These are phyloP conservation scores for Gastrolobium villosum DNA, from an alignment of 306 rosid genomes.

Conservation along the genomic window DNA sequence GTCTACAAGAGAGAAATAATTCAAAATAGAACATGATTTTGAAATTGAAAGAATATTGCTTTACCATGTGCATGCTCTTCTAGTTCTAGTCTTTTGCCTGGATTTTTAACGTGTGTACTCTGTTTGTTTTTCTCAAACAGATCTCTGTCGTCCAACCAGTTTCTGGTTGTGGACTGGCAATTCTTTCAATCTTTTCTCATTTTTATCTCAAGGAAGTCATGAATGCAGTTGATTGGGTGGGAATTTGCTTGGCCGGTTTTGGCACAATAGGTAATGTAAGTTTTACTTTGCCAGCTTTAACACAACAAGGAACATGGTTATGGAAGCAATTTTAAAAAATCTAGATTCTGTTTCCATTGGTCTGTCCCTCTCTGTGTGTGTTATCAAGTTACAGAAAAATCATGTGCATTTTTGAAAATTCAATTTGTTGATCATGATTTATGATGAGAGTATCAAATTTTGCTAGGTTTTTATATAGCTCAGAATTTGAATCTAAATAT, in stretches of 20 bases:
- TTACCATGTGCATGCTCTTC: constrained; percentile 22
- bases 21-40: not conserved
- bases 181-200: constrained; percentile 94
- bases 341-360: constrained; percentile 8
- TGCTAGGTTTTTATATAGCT: constrained; percentile 5
- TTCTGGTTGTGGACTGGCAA: constrained; percentile 97
- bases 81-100: constrained; percentile 2
- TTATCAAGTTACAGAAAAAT: constrained; percentile 17
- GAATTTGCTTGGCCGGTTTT: constrained; percentile 88
- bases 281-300: constrained; percentile 46
- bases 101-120: constrained; percentile 31
- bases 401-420: constrained; percentile 24
- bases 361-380: not conserved
- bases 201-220: constrained; percentile 94
- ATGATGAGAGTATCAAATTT: not conserved
- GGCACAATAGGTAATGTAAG: constrained; percentile 98
- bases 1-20: not conserved
- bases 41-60: not conserved
- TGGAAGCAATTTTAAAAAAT: not conserved
- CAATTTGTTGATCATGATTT: constrained; percentile 12
- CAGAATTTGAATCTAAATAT: constrained; percentile 5
- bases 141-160: constrained; percentile 97
- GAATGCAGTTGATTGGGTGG: constrained; percentile 96
- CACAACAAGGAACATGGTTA: not conserved
- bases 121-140: constrained; percentile 58